Conservation (phyloP, 805 yeast genomes). For the Metschnikowia lachancei region DNA sequence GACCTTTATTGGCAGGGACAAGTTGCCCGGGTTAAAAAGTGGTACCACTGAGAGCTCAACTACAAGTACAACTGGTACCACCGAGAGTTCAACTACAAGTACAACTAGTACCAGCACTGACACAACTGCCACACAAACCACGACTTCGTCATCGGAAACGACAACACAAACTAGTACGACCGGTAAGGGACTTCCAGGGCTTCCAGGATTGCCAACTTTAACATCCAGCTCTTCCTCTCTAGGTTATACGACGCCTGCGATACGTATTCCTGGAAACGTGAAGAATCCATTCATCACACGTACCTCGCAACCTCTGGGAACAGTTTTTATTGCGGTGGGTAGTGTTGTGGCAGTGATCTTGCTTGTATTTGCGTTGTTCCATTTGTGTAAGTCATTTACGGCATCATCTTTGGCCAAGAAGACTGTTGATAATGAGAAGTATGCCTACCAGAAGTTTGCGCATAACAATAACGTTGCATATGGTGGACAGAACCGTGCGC, state of each 20-base stretch:
- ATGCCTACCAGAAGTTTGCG: conserved; percentile 33
- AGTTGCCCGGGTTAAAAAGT: conserved; percentile 7
- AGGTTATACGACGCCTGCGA: conserved; percentile 45
- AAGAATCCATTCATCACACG: conserved; percentile 64
- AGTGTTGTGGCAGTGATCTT: conserved; percentile 60
- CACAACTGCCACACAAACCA: neutral
- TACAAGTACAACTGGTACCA: conserved; percentile 1
- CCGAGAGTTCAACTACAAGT: neutral
- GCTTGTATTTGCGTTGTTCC: conserved; percentile 51
- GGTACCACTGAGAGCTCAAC: conserved; percentile 2
- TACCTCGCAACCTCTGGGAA: conserved; percentile 60
- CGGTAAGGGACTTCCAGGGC: conserved; percentile 6
- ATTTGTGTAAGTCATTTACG: conserved; percentile 44
- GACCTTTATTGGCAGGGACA: conserved; percentile 4
- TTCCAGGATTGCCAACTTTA: conserved; percentile 16
- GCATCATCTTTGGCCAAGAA: conserved; percentile 54
- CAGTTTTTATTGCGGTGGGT: conserved; percentile 82
- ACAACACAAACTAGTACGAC: neutral
- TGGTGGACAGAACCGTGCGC: conserved; percentile 17
- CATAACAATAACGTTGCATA: conserved; percentile 30
- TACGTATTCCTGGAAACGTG: conserved; percentile 55
- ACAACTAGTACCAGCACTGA: neutral
- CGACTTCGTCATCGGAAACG: neutral
- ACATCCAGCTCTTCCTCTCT: conserved; percentile 7
- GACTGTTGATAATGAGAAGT: conserved; percentile 35